Base-by-base conservation (phyloP, 306 rosid genomes). In the Castanopsis chinensis region DNA sequence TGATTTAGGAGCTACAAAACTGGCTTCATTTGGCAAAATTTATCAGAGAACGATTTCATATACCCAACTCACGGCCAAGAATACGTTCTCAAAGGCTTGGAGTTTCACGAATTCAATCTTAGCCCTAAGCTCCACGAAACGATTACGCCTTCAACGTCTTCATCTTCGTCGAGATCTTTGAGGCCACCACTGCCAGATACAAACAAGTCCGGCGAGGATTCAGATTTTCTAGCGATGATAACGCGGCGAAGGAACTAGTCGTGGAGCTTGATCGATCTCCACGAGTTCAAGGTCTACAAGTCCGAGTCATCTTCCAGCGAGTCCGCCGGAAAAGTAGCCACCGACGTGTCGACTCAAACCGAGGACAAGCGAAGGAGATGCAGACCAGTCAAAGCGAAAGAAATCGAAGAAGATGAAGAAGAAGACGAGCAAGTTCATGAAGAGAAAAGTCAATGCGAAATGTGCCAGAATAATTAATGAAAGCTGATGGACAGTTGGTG, bases 21-120 rank as follows among this genome's bases (percentile, higher is more conserved):
- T 65, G 99, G 98, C 27, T 95, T 95, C 74, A 98, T 95, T 4
- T 95, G 99, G 99, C 97, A 95, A 10, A 98, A 95, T 75, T 88
- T 95, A 71, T 83, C 92, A 23, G 99, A 91, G 88, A 86, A 90
- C 76, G 99, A 95, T 80, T 93, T 91, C 88, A 93, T 95, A 59
- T 86, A 86, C 69, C 99, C 98, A 10, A 89, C 92, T 67, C 97
- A 93, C 41, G 99, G 97, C 23, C 89, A 89, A 33, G 99, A 95
- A 69, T 93, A 95, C 83, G 90, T 95, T 74, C 92, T 95, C 80
- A 95, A 95, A 82, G 99, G 99, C 43, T 93, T 98, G 3, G 96
- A 91, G 89, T 86, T 95, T 28, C 86, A 85, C 53, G 94, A 95
- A 61, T 82, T 82, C 3, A 71, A 77, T 17, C 21, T 71, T 35